Percentiles rank a stretch among this genome's conserved stretches.
phyloP scores from a whole-genome alignment of 2,329 filamentous ascomycete species.

The Ambrosiella beaveri region DNA sequence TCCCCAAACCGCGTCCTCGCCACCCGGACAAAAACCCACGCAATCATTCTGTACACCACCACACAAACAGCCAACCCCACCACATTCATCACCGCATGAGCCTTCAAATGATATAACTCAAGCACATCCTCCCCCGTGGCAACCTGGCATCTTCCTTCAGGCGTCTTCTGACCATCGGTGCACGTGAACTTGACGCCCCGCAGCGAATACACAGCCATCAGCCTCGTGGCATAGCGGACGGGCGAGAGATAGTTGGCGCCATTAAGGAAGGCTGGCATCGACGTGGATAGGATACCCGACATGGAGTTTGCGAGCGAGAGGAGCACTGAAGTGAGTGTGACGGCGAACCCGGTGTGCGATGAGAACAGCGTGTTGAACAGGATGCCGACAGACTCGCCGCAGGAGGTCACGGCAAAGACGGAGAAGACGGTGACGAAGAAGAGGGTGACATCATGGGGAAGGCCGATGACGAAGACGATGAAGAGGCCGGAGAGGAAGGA shows the following conservation, averaged over 20 bases:
- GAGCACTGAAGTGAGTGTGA: slow-evolving; percentile 54
- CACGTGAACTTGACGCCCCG: slow-evolving; percentile 46
- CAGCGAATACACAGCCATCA: slow-evolving; percentile 49
- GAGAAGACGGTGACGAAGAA: slow-evolving; percentile 53
- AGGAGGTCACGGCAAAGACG: slow-evolving; percentile 55
- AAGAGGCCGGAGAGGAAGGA: slow-evolving; percentile 49
- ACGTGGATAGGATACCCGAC: slow-evolving; percentile 52
- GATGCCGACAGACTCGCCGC: slow-evolving; percentile 60
- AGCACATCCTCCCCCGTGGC: slow-evolving; percentile 50
- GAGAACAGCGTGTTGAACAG: slow-evolving; percentile 61
- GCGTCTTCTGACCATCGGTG: slow-evolving; percentile 38
- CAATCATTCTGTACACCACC: slow-evolving; percentile 47
- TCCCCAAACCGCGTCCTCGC: slow-evolving; percentile 18
- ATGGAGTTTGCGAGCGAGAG: slow-evolving; percentile 55
- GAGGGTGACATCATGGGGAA: slow-evolving; percentile 44
- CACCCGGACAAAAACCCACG: slow-evolving; percentile 39
- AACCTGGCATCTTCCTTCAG: slow-evolving; percentile 45
- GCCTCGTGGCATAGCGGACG: slow-evolving; percentile 50
- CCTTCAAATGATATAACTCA: slow-evolving; percentile 47
- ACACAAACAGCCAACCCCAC: slow-evolving; percentile 45
- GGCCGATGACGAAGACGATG: slow-evolving; percentile 44
- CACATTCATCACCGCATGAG: slow-evolving; percentile 42
- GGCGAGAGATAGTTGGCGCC: slow-evolving; percentile 57
- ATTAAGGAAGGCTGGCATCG: slow-evolving; percentile 48
- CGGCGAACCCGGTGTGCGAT: slow-evolving; percentile 54